A percentile compares a stretch with the other conserved stretches of the same genome.
These are phyloP conservation scores for Heimioporus sp. DNA, from an alignment of 768 basidiomycete genomes.

Conservation along the genomic window DNA sequence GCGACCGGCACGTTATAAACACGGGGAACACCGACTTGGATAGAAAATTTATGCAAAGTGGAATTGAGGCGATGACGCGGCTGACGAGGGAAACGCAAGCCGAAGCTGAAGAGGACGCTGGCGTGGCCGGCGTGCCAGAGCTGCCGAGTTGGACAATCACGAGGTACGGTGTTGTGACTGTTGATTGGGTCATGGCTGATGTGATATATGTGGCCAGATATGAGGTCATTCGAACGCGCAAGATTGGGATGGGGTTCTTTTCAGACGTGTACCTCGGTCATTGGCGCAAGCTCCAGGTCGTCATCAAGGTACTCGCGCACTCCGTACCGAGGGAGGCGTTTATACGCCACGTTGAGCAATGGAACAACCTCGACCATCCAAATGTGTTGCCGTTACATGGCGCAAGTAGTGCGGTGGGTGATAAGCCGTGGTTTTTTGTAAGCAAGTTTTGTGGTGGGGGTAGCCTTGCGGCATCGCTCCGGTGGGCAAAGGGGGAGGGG, in stretches of 20 bases:
- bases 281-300: slow-evolving; percentile 66
- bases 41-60: slow-evolving; percentile 67
- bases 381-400: slow-evolving; percentile 76
- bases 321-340: slow-evolving; percentile 64
- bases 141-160: slow-evolving; percentile 81
- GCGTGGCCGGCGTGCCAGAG: slow-evolving; percentile 11
- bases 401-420: slow-evolving; percentile 67
- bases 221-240: slow-evolving; percentile 69
- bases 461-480: slow-evolving; percentile 59
- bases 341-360: slow-evolving; percentile 65
- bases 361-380: slow-evolving; percentile 66
- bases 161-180: slow-evolving; percentile 32
- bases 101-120: neutral
- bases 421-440: slow-evolving; percentile 79
- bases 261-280: slow-evolving; percentile 75
- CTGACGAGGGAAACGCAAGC: slow-evolving; percentile 39
- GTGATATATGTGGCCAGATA: slow-evolving; percentile 41
- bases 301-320: slow-evolving; percentile 69
- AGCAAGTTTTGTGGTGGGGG: slow-evolving; percentile 70
- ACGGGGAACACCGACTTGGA: slow-evolving; percentile 32
- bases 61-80: slow-evolving; percentile 67
- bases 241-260: slow-evolving; percentile 74
- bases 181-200: neutral
- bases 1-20: neutral
- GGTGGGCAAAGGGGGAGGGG: slow-evolving; percentile 19